These are phyloP conservation scores for Fermentozyma sake DNA, from an alignment of 1,139 yeast genomes.

Conservation along the genomic window DNA sequence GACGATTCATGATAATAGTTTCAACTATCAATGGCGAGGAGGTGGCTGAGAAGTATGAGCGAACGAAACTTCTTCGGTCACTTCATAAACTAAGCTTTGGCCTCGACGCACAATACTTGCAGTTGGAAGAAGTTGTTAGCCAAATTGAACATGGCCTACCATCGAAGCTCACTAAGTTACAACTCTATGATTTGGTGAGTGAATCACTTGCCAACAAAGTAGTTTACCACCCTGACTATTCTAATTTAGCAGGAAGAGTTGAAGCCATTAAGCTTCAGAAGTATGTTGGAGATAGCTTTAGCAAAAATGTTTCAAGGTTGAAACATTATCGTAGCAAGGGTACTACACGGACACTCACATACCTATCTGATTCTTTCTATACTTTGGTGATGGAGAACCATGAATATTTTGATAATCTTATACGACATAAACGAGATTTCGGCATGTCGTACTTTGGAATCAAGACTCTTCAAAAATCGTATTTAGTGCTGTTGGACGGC, in stretches of 20 bases:
- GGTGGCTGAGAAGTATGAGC: slow-evolving; percentile 10
- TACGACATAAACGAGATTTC: slow-evolving; percentile 35
- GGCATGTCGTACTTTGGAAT: slow-evolving; percentile 48
- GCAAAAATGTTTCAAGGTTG: slow-evolving; percentile 25
- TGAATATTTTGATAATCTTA: slow-evolving; percentile 31
- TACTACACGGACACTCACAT: slow-evolving; percentile 10
- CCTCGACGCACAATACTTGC: slow-evolving; percentile 17
- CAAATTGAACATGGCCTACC: slow-evolving; percentile 30
- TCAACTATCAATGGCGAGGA: slow-evolving; percentile 7
- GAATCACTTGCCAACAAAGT: slow-evolving; percentile 45
- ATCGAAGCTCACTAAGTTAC: slow-evolving; percentile 20
- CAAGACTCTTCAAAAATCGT: slow-evolving; percentile 48
- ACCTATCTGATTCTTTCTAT: slow-evolving; percentile 24
- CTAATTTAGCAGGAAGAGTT: slow-evolving; percentile 46
- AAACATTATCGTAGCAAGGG: slow-evolving; percentile 10
- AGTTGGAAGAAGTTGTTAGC: slow-evolving; percentile 19
- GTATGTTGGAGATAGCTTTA: slow-evolving; percentile 22
- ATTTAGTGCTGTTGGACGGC: slow-evolving; percentile 34
- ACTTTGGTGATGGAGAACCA: slow-evolving; percentile 27
- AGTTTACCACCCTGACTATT: slow-evolving; percentile 43
- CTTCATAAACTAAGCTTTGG: slow-evolving; percentile 13
- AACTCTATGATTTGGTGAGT: slow-evolving; percentile 34
- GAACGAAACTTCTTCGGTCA: slow-evolving; percentile 11
- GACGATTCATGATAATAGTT: slow-evolving; percentile 1
- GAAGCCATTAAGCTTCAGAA: slow-evolving; percentile 31